phyloP scores from a whole-genome alignment of 306 rosid genomes.

The Prunus fruticosa region DNA sequence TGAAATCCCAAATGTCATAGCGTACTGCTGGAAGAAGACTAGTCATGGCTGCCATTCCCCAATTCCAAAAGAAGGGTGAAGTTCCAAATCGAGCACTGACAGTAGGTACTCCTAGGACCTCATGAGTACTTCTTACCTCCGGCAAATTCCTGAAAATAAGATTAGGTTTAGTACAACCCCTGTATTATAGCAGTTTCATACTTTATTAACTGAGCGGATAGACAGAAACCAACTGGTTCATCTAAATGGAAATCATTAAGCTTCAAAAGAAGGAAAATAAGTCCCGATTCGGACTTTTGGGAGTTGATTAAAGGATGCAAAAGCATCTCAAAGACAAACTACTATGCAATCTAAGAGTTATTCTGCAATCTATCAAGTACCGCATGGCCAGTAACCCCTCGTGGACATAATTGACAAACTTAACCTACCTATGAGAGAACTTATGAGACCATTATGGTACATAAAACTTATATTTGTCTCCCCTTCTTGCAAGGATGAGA shows the following conservation, averaged over 20 bases:
- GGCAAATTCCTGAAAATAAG: conserved; percentile 74
- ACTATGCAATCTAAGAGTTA: not conserved
- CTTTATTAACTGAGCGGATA: not conserved
- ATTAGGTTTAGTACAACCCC: not conserved
- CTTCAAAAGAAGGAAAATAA: not conserved
- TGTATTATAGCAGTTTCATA: not conserved
- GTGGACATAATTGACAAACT: not conserved
- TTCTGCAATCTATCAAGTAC: not conserved
- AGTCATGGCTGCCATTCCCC: conserved; percentile 92
- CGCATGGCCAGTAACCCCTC: not conserved
- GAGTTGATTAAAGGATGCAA: conserved; percentile 11
- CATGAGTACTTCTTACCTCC: conserved; percentile 85
- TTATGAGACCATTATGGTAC: not conserved
- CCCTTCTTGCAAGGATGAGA: not conserved
- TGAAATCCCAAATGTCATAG: not conserved
- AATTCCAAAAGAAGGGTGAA: conserved; percentile 93
- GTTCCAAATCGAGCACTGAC: conserved; percentile 98
- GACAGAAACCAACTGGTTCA: not conserved
- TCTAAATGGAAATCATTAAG: not conserved
- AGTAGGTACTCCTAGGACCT: conserved; percentile 79
- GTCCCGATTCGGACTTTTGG: not conserved
- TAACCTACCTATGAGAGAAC: not conserved
- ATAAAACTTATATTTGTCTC: not conserved
- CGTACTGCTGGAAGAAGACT: conserved; percentile 63
- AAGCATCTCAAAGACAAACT: conserved; percentile 14